A percentile compares a stretch with the other conserved stretches of the same genome.
Conservation (phyloP, 345 rosid genomes). For the Eucalyptus lansdowneana region DNA sequence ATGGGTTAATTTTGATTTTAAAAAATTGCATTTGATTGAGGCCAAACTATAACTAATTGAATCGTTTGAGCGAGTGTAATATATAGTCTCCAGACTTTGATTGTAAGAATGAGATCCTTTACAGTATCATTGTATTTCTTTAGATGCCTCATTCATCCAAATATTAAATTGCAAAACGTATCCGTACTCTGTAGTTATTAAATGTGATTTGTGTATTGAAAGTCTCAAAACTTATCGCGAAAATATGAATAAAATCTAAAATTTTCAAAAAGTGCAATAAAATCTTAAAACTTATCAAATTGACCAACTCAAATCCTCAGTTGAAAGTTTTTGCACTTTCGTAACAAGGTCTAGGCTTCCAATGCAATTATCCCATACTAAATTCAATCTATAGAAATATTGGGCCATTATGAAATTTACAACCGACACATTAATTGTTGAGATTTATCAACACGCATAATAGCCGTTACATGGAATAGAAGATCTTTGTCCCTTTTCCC, state of each 20-base stretch:
- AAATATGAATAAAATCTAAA: too few relatives aligned
- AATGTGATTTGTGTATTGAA: background rate
- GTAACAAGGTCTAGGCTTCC: background rate
- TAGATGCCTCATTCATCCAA: background rate
- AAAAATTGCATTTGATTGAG: background rate
- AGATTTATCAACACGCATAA: background rate
- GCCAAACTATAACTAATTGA: background rate
- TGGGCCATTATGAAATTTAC: background rate
- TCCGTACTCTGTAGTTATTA: background rate
- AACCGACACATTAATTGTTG: background rate
- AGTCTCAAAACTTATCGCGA: rapidly evolving
- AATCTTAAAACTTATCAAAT: too few relatives aligned
- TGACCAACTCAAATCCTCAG: background rate
- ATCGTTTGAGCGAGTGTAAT: background rate
- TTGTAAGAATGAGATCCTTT: too few relatives aligned
- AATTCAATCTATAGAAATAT: background rate
- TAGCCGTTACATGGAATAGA: background rate
- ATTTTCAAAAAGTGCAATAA: too few relatives aligned
- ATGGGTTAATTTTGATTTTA: background rate
- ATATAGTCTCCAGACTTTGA: background rate
- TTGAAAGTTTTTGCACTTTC: background rate
- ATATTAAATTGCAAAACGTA: background rate
- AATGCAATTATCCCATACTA: background rate
- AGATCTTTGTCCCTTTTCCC: background rate
- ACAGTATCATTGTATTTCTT: background rate